Evolutionary conservation across 148 eudicot genomes (phyloP), one percentile per base, ranked within the genome.

Genomic region (Bassia scoparia): DNA sequence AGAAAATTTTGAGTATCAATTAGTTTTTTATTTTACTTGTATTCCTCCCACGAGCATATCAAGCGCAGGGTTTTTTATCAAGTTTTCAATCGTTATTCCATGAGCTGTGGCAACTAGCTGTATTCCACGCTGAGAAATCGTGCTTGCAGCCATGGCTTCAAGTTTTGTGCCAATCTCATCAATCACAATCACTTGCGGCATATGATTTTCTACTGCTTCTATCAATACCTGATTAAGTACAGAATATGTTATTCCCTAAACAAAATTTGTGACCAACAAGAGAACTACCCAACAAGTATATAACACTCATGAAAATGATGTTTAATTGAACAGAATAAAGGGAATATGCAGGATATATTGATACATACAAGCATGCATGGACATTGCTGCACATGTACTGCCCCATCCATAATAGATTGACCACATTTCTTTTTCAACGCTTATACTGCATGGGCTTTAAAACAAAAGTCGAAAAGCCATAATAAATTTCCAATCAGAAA

Each of bases 11-110:
- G 23, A 58, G 46, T 17, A 54, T 13, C 44, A 55, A 66, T 46
- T 56, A 64, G 18, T 56, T 26, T 30, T 24, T 60, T n/a, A 5
- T 21, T 60, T 26, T 61, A 94, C 98, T 89, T 94, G 98, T 82
- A 94, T 81, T 85, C 96, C 98, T 69, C 98, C 98, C 73, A 94
- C 93, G 75, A 94, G 98, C 97, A 94, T 94, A 80, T 94, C 98
- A 73, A 94, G 61, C 30, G 93, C 87, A 76, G 98, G 98, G 86
- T 94, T 94, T 87, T 85, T 86, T 67, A 89, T 85, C 82, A 94
- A 82, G 74, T 94, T 94, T 54, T 89, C 96, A 37, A 94, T 94
- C 35, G 98, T 94, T 75, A 89, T 81, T 81, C 98, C 98, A 89
- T 94, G 98, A 74, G 98, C 98, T 79, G 98, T 88, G 74, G 96